Conservation (phyloP, 352 stramenopile species). For the Phytopythium chamaehyphon region DNA sequence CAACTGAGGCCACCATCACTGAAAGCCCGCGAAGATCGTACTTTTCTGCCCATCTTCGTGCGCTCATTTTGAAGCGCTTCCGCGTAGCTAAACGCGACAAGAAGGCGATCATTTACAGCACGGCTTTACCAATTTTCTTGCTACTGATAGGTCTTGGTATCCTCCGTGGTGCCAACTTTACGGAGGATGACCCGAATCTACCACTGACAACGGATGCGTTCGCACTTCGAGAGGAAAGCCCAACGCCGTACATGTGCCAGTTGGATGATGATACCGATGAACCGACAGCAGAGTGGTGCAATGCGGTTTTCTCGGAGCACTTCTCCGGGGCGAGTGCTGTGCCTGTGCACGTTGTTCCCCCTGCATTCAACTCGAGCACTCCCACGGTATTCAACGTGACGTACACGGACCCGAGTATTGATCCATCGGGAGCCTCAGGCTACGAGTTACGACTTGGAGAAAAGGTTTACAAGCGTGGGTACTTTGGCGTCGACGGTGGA, state of each 20-base stretch:
- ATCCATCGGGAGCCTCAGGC: slow-evolving; percentile 39
- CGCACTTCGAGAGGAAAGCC: slow-evolving; percentile 19
- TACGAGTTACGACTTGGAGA: slow-evolving; percentile 42
- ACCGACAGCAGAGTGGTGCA: slow-evolving; percentile 28
- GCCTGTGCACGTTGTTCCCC: slow-evolving; percentile 16
- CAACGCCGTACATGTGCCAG: slow-evolving; percentile 45
- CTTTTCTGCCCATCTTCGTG: slow-evolving; percentile 38
- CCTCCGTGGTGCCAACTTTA: slow-evolving; percentile 31
- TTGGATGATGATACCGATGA: slow-evolving; percentile 7
- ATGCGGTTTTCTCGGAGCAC: slow-evolving; percentile 23
- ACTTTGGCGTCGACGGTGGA: slow-evolving; percentile 8
- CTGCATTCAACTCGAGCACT: slow-evolving; percentile 27
- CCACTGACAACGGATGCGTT: slow-evolving; percentile 19
- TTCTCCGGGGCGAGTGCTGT: slow-evolving; percentile 32
- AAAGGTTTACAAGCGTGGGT: slow-evolving; percentile 47
- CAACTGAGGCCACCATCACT: slow-evolving; percentile 6
- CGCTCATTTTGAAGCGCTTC: slow-evolving; percentile 58
- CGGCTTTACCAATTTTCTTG: slow-evolving; percentile 47
- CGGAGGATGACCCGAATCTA: slow-evolving; percentile 38
- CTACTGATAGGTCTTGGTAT: slow-evolving; percentile 48
- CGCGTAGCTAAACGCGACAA: slow-evolving; percentile 55
- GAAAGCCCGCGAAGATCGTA: slow-evolving; percentile 5
- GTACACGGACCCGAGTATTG: slow-evolving; percentile 45
- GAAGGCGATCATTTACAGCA: slow-evolving; percentile 56
- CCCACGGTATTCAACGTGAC: slow-evolving; percentile 52